Percentiles rank a stretch among this genome's conserved stretches.
Conservation (phyloP, 805 yeast species). For the Cyberlindnera mycetangii region DNA sequence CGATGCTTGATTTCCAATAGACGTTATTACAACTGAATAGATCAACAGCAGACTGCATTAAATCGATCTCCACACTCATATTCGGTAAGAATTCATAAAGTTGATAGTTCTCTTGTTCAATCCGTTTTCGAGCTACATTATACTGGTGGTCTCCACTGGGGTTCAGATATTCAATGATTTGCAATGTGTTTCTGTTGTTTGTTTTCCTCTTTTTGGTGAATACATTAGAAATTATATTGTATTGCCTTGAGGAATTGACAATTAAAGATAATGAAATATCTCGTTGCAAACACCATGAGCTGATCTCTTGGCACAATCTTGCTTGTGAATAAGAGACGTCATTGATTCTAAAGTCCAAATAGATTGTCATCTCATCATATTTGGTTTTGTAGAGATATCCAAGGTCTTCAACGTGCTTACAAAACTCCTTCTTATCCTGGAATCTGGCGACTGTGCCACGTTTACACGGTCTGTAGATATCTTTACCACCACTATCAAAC, state of each 20-base stretch:
- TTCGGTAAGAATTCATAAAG: not conserved
- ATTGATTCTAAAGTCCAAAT: not conserved
- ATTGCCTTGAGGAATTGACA: not conserved
- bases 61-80: not conserved
- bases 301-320: not conserved
- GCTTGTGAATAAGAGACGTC: not conserved
- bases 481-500: not conserved
- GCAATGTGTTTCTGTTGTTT: too few relatives aligned
- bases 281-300: not conserved
- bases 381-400: not conserved
- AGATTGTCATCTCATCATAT: not conserved
- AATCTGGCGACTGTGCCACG: not conserved
- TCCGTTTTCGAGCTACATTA: not conserved
- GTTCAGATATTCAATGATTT: not conserved
- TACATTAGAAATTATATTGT: not conserved
- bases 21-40: not conserved
- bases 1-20: constrained; percentile 2
- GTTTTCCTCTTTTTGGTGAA: not conserved
- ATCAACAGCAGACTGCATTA: not conserved
- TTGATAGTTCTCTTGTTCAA: not conserved
- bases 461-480: not conserved
- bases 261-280: not conserved
- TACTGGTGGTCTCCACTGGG: not conserved
- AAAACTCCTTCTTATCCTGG: not conserved
- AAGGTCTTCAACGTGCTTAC: not conserved